Conservation (phyloP, 2,329 filamentous ascomycete species). For the Didymella segeticola region DNA sequence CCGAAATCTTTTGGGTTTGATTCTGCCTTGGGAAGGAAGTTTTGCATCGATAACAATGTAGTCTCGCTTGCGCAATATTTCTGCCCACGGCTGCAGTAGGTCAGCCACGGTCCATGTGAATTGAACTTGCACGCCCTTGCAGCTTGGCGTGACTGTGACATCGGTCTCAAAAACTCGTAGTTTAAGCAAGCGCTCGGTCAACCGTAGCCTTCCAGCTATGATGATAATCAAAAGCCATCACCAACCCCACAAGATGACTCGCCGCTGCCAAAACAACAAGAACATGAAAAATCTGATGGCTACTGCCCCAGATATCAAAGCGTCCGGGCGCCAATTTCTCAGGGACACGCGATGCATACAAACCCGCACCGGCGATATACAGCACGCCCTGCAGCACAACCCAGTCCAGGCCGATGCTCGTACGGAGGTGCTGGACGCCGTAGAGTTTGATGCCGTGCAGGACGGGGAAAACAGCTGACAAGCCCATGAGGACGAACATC, state of each 20-base stretch:
- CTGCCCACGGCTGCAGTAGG: not conserved
- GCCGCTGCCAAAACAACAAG: conserved; percentile 83
- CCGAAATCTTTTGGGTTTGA: not conserved
- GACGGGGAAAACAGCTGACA: conserved; percentile 83
- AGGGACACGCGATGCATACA: conserved; percentile 88
- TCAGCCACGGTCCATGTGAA: not conserved
- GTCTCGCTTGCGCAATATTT: not conserved
- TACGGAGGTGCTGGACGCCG: conserved; percentile 69
- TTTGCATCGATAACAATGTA: not conserved
- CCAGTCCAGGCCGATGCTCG: conserved; percentile 81
- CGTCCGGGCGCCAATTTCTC: conserved; percentile 78
- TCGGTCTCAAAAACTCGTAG: not conserved
- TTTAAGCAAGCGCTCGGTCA: not conserved
- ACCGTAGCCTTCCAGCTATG: conserved; percentile 54
- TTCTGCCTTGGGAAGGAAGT: not conserved
- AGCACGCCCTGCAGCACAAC: conserved; percentile 78
- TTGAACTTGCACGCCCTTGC: no score
- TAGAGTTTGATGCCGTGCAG: conserved; percentile 75
- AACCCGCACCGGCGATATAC: conserved; percentile 83
- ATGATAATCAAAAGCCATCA: conserved; percentile 85
- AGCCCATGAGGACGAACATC: conserved; percentile 89
- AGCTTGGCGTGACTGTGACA: not conserved
- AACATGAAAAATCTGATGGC: conserved; percentile 95
- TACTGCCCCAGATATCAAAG: conserved; percentile 92
- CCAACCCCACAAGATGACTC: conserved; percentile 80